A percentile compares a stretch with the other conserved stretches of the same genome.
phyloP scores from a whole-genome alignment of 2,329 filamentous ascomycete genomes.

The Rhexocercosporidium sp. region DNA sequence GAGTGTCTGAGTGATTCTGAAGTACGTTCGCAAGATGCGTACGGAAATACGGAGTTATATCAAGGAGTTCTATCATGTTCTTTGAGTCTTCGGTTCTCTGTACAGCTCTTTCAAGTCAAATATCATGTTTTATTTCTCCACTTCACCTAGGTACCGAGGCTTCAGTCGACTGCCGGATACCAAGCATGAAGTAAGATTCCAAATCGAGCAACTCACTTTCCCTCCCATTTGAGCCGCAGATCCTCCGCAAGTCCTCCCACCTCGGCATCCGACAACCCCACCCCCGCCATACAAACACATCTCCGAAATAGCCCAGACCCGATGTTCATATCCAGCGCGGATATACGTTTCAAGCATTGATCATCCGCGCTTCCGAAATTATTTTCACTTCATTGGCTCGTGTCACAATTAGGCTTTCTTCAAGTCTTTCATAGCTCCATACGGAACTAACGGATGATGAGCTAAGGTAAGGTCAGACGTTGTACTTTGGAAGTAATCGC shows the following conservation, averaged over 20 bases:
- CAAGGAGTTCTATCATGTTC: neutral
- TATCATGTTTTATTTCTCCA: neutral
- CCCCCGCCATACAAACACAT: neutral
- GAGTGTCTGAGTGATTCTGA: neutral
- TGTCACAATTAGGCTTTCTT: neutral
- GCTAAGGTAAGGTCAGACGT: conserved; percentile 7
- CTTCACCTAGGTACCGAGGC: conserved; percentile 2
- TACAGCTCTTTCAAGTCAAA: neutral
- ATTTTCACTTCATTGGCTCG: neutral
- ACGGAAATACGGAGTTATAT: too few species aligned
- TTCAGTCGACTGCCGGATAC: neutral
- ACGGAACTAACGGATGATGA: conserved; percentile 8
- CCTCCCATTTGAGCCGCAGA: neutral
- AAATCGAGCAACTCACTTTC: neutral
- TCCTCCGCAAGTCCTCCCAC: neutral
- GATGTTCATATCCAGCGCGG: neutral
- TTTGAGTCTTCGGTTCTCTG: too few species aligned
- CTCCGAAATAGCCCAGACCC: neutral
- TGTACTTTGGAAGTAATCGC: neutral
- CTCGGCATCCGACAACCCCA: neutral
- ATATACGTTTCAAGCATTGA: neutral
- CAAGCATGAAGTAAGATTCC: neutral
- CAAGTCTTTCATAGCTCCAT: neutral
- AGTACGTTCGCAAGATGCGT: too few species aligned
- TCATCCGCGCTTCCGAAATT: neutral